These are phyloP conservation scores for Cetraspora pellucida DNA, from an alignment of 192 early-diverging fungal genomes.

Conservation along the genomic window DNA sequence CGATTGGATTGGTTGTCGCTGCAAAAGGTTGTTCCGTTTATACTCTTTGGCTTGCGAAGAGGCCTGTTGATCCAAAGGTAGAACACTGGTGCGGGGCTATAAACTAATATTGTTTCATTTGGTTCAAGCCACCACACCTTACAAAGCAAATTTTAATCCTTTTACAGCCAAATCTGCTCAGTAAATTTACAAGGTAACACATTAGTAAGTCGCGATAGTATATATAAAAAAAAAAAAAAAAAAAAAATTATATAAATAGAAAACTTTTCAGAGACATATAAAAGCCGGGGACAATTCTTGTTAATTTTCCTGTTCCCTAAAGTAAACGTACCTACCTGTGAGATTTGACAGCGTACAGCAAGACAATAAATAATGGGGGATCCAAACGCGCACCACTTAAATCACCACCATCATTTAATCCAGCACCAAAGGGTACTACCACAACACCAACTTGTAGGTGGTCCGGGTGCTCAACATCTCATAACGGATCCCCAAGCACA, in stretches of 20 bases:
- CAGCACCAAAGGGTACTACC: neutral
- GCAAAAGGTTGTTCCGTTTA: neutral
- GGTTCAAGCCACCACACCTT: slow-evolving; percentile 2
- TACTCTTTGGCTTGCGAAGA: neutral
- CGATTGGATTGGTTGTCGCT: slow-evolving; percentile 5
- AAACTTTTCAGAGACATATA: neutral
- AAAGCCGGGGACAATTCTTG: neutral
- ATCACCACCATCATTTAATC: neutral
- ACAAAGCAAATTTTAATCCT: slow-evolving; percentile 19
- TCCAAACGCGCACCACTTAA: slow-evolving; percentile 8
- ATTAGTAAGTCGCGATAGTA: slow-evolving; percentile 15
- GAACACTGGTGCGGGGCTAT: neutral
- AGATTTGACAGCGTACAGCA: neutral
- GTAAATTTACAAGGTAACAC: neutral
- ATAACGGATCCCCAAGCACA: slow-evolving; percentile 4
- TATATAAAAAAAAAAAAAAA: neutral
- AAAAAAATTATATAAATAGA: slow-evolving; percentile 11
- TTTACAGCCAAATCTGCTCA: slow-evolving; percentile 5
- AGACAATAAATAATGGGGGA: slow-evolving; percentile 10
- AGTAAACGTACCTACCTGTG: neutral
- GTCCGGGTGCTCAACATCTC: slow-evolving; percentile 15
- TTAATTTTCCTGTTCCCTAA: neutral
- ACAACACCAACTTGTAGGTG: slow-evolving; percentile 6
- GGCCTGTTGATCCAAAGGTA: neutral
- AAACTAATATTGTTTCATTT: neutral